A percentile compares a stretch with the other conserved stretches of the same genome.
Evolutionary conservation across 495 filamentous ascomycete genomes (phyloP).

Genomic region (Podospora comata): DNA sequence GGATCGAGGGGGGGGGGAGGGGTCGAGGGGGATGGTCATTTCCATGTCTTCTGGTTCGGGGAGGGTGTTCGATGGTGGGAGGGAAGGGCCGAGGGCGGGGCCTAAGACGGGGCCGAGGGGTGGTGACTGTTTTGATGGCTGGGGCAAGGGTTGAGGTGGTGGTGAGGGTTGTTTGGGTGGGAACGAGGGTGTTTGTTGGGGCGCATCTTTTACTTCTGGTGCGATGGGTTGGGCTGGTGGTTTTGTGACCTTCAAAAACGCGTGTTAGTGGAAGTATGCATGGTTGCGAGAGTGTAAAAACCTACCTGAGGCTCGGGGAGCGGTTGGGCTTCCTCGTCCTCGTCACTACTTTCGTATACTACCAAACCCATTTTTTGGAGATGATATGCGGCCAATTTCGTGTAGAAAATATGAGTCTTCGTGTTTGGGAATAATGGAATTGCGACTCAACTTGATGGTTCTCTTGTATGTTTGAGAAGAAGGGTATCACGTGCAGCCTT

Average conservation of each 20-base stretch:
- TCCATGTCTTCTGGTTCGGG: constrained; percentile 18
- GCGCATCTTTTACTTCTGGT: neutral
- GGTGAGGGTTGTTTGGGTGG: neutral
- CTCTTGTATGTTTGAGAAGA: constrained; percentile 17
- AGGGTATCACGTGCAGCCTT: constrained; percentile 34
- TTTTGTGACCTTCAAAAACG: constrained; percentile 14
- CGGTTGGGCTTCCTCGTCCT: constrained; percentile 54
- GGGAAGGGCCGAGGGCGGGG: constrained; percentile 29
- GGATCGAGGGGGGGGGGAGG: constrained; percentile 50
- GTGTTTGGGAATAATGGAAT: neutral
- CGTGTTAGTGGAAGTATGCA: constrained; percentile 12
- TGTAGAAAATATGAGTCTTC: neutral
- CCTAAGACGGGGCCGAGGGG: constrained; percentile 37
- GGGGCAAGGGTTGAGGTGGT: neutral
- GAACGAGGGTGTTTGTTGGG: neutral
- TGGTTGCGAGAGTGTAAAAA: neutral
- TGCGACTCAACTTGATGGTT: constrained; percentile 11
- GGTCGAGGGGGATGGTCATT: constrained; percentile 26
- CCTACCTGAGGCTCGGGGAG: constrained; percentile 9
- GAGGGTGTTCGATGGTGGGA: constrained; percentile 9
- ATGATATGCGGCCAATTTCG: neutral
- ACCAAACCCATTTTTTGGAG: constrained; percentile 59
- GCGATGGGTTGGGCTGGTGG: neutral
- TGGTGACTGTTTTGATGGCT: constrained; percentile 10
- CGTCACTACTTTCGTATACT: constrained; percentile 74